Conservation (phyloP, 2,329 filamentous ascomycete species). For the Amauroascus niger region DNA sequence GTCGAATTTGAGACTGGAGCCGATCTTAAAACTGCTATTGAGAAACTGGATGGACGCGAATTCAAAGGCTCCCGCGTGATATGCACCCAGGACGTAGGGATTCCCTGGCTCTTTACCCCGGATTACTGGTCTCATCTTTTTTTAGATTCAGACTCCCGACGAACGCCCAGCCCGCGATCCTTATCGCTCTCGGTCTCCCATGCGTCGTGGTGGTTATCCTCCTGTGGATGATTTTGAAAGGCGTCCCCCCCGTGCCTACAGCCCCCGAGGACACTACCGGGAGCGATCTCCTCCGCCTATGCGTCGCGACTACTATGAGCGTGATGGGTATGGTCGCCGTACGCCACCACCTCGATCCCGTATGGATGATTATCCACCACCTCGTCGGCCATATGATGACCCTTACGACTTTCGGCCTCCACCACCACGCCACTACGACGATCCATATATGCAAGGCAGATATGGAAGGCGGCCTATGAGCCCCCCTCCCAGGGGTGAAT, state of each 20-base stretch:
- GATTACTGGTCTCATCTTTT: slow-evolving; percentile 21
- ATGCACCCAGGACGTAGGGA: slow-evolving; percentile 75
- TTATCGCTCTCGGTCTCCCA: slow-evolving; percentile 71
- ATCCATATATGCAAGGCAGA: slow-evolving; percentile 48
- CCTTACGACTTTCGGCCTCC: slow-evolving; percentile 47
- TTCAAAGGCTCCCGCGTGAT: slow-evolving; percentile 84
- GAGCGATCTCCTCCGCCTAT: slow-evolving; percentile 64
- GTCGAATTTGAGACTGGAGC: slow-evolving; percentile 93
- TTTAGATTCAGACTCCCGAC: slow-evolving; percentile 57
- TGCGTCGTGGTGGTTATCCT: slow-evolving; percentile 57
- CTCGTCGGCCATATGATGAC: slow-evolving; percentile 50
- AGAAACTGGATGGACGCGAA: slow-evolving; percentile 85
- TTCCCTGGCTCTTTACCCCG: slow-evolving; percentile 12
- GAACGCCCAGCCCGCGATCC: slow-evolving; percentile 61
- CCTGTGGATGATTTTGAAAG: slow-evolving; percentile 72
- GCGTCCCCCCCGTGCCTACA: slow-evolving; percentile 73
- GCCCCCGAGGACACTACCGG: slow-evolving; percentile 75
- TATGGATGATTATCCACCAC: slow-evolving; percentile 62
- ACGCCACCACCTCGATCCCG: slow-evolving; percentile 60
- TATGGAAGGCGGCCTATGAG: slow-evolving; percentile 42
- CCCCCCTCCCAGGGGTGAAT: slow-evolving; percentile 30
- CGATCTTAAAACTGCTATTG: slow-evolving; percentile 81
- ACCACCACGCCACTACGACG: slow-evolving; percentile 47
- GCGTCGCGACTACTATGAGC: slow-evolving; percentile 77
- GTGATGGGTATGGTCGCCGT: slow-evolving; percentile 64